A percentile compares a stretch with the other conserved stretches of the same genome.
Conservation (phyloP, 495 filamentous ascomycete species). For the Bryoglossum gracile region DNA sequence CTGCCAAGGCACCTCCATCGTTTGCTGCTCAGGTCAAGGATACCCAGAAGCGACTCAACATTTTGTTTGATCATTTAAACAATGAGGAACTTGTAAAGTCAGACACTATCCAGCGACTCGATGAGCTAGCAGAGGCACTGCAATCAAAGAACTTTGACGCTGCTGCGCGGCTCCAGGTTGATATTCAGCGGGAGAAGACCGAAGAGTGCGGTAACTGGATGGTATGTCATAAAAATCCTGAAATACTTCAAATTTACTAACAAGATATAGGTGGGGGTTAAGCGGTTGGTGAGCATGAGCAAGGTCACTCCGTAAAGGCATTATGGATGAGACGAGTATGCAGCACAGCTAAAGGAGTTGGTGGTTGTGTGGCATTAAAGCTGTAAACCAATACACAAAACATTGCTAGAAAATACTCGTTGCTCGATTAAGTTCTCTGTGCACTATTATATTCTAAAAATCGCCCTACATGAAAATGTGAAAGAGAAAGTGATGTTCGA, state of each 20-base stretch:
- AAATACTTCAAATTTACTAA: conserved; percentile 1
- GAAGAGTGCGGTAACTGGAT: conserved; percentile 93
- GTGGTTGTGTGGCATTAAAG: neutral
- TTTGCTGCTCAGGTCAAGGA: conserved; percentile 85
- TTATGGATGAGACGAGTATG: neutral
- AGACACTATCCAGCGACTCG: conserved; percentile 63
- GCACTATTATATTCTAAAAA: too few species aligned
- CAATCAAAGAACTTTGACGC: conserved; percentile 64
- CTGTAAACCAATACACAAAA: neutral
- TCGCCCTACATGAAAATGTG: too few species aligned
- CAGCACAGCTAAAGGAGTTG: neutral
- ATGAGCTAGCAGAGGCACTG: conserved; percentile 58
- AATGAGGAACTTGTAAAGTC: conserved; percentile 82
- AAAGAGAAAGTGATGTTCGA: too few species aligned
- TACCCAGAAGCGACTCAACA: conserved; percentile 81
- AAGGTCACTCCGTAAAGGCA: conserved; percentile 53
- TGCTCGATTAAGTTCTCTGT: too few species aligned
- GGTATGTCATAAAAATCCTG: conserved; percentile 51
- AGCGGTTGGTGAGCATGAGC: conserved; percentile 88
- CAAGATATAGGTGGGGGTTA: conserved; percentile 69
- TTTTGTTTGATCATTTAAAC: conserved; percentile 94
- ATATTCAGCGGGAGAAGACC: conserved; percentile 73
- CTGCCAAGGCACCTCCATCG: conserved; percentile 66
- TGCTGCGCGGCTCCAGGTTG: conserved; percentile 68
- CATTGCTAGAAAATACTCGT: neutral